A percentile compares a stretch with the other conserved stretches of the same genome.
These are phyloP conservation scores for Astraeus odoratus DNA, from an alignment of 768 basidiomycete species.

Conservation along the genomic window DNA sequence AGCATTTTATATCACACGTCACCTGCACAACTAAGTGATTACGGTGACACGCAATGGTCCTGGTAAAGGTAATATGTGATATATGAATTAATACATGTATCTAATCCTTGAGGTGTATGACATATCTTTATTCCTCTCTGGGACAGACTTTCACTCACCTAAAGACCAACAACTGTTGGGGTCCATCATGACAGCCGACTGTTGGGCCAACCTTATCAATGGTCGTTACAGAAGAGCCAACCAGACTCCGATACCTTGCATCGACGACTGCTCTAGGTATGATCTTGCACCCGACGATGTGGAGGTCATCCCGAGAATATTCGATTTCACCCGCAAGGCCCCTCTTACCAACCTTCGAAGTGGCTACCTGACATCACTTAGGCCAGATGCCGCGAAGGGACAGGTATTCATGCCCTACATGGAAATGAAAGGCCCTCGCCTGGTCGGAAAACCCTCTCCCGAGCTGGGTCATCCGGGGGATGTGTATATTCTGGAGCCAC, in stretches of 20 bases:
- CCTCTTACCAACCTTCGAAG: neutral
- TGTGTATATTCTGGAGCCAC: neutral
- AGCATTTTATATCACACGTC: no score
- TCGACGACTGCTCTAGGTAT: neutral
- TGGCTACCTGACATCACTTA: neutral
- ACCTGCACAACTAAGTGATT: no score
- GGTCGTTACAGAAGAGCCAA: no score
- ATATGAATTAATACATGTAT: no score
- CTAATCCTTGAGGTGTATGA: no score
- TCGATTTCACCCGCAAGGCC: neutral
- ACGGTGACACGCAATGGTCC: no score
- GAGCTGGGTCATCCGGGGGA: neutral
- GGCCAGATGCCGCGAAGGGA: neutral
- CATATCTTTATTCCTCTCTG: no score
- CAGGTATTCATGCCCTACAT: neutral
- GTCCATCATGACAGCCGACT: no score
- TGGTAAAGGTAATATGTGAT: no score
- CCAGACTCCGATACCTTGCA: conserved; percentile 2
- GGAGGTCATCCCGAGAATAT: neutral
- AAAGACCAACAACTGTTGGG: no score
- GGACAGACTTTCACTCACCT: no score
- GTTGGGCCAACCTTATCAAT: no score
- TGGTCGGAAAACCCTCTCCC: neutral
- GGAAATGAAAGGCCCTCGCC: neutral
- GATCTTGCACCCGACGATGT: neutral